These are phyloP conservation scores for Bruguiera parviflora DNA, from an alignment of 345 rosid genomes.

Conservation along the genomic window DNA sequence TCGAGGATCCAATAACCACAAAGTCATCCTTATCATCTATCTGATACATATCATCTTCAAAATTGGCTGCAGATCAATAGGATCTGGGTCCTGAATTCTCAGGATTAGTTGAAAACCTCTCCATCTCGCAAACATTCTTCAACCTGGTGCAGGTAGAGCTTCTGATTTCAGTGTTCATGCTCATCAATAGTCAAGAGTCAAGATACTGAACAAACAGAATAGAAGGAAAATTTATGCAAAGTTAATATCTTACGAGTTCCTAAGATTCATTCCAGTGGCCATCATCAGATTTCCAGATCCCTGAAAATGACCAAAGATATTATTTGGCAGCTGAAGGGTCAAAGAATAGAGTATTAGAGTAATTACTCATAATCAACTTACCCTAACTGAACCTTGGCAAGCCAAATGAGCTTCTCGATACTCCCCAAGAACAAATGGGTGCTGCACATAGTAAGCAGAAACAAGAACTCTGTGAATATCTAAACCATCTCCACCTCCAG, in stretches of 20 bases:
- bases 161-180: constrained; percentile 49
- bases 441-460: constrained; percentile 27
- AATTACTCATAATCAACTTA: constrained; percentile 26
- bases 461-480: constrained; percentile 7
- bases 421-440: constrained; percentile 33
- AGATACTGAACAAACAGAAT: neutral
- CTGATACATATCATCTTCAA: constrained; percentile 28
- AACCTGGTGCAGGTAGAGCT: constrained; percentile 64
- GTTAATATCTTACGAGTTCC: constrained; percentile 51
- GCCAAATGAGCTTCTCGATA: constrained; percentile 45
- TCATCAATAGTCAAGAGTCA: constrained; percentile 23
- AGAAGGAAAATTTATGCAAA: neutral
- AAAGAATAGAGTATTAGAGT: constrained; percentile 19
- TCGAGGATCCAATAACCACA: constrained; percentile 40
- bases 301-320: constrained; percentile 32
- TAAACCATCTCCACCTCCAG: no score
- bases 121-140: constrained; percentile 39
- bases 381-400: constrained; percentile 46
- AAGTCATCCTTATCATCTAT: constrained; percentile 69
- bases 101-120: constrained; percentile 29
- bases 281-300: constrained; percentile 49
- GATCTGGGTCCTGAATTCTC: constrained; percentile 30
- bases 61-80: constrained; percentile 20
- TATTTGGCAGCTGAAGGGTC: constrained; percentile 16
- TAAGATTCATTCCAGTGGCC: constrained; percentile 39